phyloP scores from a whole-genome alignment of 1,284 basidiomycete genomes.

The Leccinum fuscescens region DNA sequence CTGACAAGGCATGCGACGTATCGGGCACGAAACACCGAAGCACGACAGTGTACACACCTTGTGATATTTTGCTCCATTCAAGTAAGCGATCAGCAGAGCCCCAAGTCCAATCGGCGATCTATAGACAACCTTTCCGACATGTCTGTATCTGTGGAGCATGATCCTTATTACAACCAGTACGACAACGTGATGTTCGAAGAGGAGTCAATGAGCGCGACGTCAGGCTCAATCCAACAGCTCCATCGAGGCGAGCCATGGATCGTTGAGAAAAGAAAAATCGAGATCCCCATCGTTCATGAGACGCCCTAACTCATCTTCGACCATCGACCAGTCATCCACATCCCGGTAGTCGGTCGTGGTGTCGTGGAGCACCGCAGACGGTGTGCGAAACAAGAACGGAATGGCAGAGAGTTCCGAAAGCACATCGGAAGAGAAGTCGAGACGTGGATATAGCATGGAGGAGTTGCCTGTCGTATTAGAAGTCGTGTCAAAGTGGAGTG shows the following conservation, averaged over 20 bases:
- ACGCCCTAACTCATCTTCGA: slow-evolving; percentile 24
- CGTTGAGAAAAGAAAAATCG: slow-evolving; percentile 31
- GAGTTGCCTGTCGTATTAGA: background rate
- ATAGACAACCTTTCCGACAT: background rate
- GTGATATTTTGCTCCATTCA: background rate
- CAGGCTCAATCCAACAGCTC: slow-evolving; percentile 13
- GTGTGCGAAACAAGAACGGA: slow-evolving; percentile 32
- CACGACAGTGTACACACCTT: background rate
- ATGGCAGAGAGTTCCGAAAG: slow-evolving; percentile 33
- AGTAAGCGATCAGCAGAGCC: background rate
- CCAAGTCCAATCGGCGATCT: background rate
- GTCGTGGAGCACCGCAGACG: slow-evolving; percentile 9
- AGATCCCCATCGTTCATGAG: slow-evolving; percentile 25
- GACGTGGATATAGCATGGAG: slow-evolving; percentile 1
- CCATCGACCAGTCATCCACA: slow-evolving; percentile 13
- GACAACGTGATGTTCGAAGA: background rate
- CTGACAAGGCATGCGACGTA: background rate
- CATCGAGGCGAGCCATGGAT: slow-evolving; percentile 18
- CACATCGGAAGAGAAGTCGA: slow-evolving; percentile 17
- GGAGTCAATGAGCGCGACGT: slow-evolving; percentile 1
- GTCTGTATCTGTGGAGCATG: background rate
- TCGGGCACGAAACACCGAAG: background rate
- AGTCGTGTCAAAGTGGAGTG: background rate
- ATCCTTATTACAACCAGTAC: background rate
- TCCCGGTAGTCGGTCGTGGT: background rate